A percentile compares a stretch with the other conserved stretches of the same genome.
phyloP scores from a whole-genome alignment of 2,329 filamentous ascomycete genomes.

The Orbilia brochopaga region DNA sequence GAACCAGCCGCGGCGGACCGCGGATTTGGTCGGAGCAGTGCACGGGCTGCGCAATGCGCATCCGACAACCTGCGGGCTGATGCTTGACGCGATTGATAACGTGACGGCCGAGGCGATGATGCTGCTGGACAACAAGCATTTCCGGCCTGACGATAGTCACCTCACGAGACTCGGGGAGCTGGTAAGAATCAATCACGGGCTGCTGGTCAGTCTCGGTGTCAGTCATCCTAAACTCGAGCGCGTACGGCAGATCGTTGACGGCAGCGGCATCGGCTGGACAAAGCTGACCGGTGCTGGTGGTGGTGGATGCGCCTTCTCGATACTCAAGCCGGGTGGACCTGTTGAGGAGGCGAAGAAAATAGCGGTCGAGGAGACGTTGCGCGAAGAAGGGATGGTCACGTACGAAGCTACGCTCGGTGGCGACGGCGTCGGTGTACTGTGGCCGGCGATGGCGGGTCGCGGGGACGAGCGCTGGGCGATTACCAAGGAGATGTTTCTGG shows the following conservation, averaged over 20 bases:
- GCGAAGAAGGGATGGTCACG: conserved; percentile 75
- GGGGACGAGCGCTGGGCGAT: conserved; percentile 87
- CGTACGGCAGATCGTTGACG: conserved; percentile 86
- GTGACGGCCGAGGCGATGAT: conserved; percentile 66
- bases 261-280: conserved; percentile 90
- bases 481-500: conserved; percentile 84
- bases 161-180: conserved; percentile 81
- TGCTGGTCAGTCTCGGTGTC: conserved; percentile 87
- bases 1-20: conserved; percentile 82
- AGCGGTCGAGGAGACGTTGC: conserved; percentile 70
- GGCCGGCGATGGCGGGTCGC: conserved; percentile 83
- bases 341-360: conserved; percentile 62
- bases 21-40: conserved; percentile 85
- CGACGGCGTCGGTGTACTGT: conserved; percentile 91
- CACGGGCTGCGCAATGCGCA: conserved; percentile 72
- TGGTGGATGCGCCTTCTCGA: conserved; percentile 91
- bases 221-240: conserved; percentile 93
- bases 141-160: conserved; percentile 62
- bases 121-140: conserved; percentile 69
- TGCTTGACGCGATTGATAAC: conserved; percentile 83
- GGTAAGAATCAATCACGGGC: conserved; percentile 90
- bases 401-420: conserved; percentile 91
- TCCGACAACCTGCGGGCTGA: conserved; percentile 76
- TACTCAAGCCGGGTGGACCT: conserved; percentile 65
- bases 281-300: conserved; percentile 96